Evolutionary conservation across 805 yeast genomes (phyloP).

Genomic region (Cyberlindnera maritima): DNA sequence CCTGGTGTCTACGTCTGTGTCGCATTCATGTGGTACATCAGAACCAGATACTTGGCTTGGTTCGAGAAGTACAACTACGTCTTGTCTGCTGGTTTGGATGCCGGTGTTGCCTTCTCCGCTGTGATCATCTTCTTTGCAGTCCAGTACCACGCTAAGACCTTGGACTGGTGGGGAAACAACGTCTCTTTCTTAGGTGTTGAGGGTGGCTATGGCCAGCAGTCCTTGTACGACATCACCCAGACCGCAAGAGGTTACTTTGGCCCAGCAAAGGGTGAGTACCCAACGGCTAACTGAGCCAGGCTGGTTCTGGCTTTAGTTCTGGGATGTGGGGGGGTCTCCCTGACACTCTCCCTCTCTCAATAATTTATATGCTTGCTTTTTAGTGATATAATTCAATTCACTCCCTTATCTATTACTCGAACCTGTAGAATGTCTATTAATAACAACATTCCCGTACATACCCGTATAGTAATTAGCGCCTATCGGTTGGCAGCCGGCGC

Average conservation of each 20-base stretch:
- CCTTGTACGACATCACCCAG: conserved; percentile 9
- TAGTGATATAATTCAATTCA: too few relatives aligned
- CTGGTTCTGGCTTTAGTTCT: too few relatives aligned
- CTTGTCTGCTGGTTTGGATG: conserved; percentile 52
- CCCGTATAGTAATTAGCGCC: too few relatives aligned
- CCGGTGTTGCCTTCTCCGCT: conserved; percentile 60
- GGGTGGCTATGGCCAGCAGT: conserved; percentile 29
- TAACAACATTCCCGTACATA: too few relatives aligned
- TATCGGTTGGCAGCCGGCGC: too few relatives aligned
- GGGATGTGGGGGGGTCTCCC: too few relatives aligned
- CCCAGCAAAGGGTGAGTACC: conserved; percentile 19
- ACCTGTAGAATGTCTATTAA: too few relatives aligned
- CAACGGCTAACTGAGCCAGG: background rate
- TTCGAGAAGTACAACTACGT: conserved; percentile 51
- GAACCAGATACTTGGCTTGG: conserved; percentile 43
- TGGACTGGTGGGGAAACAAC: conserved; percentile 70
- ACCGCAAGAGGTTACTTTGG: conserved; percentile 22
- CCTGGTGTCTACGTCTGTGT: conserved; percentile 32
- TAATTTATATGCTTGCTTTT: too few relatives aligned
- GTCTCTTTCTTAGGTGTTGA: conserved; percentile 37
- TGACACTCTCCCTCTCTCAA: too few relatives aligned
- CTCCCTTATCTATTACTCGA: too few relatives aligned
- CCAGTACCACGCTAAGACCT: conserved; percentile 37
- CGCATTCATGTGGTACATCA: conserved; percentile 43
- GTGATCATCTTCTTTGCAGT: conserved; percentile 49